Evolutionary conservation across 202 grass and related monocot species (phyloP).

Genomic region (Eragrostis tef): DNA sequence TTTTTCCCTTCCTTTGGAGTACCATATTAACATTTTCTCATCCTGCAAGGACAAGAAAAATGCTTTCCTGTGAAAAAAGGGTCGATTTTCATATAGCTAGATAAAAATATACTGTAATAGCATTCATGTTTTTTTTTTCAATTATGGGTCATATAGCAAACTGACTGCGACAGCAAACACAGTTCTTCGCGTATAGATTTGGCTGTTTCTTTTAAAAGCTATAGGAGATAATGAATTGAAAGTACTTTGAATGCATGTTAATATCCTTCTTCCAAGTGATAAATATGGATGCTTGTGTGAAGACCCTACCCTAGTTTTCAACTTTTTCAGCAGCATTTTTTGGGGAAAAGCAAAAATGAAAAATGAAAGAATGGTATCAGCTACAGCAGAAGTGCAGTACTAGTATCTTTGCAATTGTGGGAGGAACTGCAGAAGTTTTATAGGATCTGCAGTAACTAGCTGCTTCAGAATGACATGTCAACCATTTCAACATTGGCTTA

Average conservation of each 20-base stretch:
- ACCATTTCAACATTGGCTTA: not conserved
- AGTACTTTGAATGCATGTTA: not conserved
- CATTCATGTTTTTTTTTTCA: not conserved
- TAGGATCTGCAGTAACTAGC: not conserved
- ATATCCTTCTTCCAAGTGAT: not conserved
- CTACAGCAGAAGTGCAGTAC: too few species aligned
- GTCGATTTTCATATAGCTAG: constrained; percentile 9
- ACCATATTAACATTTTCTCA: constrained; percentile 5
- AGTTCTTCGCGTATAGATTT: not conserved
- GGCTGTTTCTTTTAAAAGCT: not conserved
- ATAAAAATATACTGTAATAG: constrained; percentile 13
- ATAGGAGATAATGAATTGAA: not conserved
- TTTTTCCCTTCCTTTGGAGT: constrained; percentile 8
- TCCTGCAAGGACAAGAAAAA: not conserved
- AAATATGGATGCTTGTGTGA: not conserved
- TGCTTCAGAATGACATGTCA: not conserved
- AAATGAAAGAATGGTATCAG: not conserved
- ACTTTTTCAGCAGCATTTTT: not conserved
- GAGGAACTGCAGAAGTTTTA: not conserved
- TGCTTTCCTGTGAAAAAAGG: not conserved
- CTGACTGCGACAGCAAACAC: constrained; percentile 28
- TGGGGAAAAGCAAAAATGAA: not conserved
- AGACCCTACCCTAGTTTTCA: not conserved
- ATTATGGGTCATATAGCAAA: constrained; percentile 20
- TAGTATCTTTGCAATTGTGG: not conserved